Conservation (phyloP, 768 basidiomycete species). For the Tulasnella sp. region DNA sequence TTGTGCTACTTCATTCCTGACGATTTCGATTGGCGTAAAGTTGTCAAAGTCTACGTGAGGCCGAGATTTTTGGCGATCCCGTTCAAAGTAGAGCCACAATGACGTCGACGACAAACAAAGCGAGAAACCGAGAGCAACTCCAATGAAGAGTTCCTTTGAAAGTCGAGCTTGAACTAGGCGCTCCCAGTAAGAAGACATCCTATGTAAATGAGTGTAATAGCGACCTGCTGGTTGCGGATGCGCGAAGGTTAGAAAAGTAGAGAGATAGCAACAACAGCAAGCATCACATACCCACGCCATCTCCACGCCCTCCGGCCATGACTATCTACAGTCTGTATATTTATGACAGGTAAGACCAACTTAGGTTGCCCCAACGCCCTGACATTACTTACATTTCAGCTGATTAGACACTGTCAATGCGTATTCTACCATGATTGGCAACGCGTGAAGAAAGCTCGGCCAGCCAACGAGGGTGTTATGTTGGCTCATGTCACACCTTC, state of each 20-base stretch:
- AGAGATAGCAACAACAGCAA: conserved; percentile 8
- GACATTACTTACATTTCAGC: too few relatives aligned
- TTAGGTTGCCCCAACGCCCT: not conserved
- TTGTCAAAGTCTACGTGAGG: conserved; percentile 36
- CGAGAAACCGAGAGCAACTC: conserved; percentile 73
- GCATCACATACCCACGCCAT: not conserved
- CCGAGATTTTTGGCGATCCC: conserved; percentile 47
- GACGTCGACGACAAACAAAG: conserved; percentile 75
- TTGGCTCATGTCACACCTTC: conserved; percentile 80
- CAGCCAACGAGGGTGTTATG: conserved; percentile 67
- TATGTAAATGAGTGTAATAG: not conserved
- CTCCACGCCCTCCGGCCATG: conserved; percentile 9
- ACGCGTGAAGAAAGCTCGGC: conserved; percentile 70
- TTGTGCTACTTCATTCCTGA: conserved; percentile 53
- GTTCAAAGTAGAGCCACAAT: conserved; percentile 58
- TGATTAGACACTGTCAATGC: conserved; percentile 78
- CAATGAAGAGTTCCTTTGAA: conserved; percentile 40
- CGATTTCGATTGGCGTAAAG: conserved; percentile 44
- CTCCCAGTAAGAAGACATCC: not conserved
- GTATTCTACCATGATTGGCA: conserved; percentile 98
- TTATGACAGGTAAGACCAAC: conserved; percentile 69
- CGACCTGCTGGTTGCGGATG: not conserved
- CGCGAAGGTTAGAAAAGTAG: not conserved
- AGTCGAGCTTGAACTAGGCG: not conserved
- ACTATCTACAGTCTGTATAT: conserved; percentile 90